phyloP scores from a whole-genome alignment of 2,329 filamentous ascomycete genomes.

The Lachnellula cervina region DNA sequence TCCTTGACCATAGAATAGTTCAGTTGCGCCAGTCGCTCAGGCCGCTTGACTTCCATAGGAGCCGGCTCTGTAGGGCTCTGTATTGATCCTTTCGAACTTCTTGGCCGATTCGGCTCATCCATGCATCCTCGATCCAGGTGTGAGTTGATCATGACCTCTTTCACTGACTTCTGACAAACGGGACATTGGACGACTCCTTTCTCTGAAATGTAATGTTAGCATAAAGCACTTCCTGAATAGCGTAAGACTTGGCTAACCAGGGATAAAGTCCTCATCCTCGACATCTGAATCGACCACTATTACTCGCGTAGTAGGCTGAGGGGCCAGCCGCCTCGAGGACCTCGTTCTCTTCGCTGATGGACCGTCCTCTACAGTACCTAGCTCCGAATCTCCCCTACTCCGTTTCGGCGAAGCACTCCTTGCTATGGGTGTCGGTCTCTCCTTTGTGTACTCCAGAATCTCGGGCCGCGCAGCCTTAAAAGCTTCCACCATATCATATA shows the following conservation, averaged over 20 bases:
- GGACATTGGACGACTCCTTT: slow-evolving; percentile 74
- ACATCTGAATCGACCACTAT: slow-evolving; percentile 28
- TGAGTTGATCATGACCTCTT: slow-evolving; percentile 67
- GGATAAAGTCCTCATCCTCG: slow-evolving; percentile 27
- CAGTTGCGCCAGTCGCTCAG: slow-evolving; percentile 59
- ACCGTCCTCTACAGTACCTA: slow-evolving; percentile 29
- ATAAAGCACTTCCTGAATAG: background rate
- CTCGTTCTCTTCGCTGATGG: slow-evolving; percentile 46
- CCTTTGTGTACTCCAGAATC: slow-evolving; percentile 60
- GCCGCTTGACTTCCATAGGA: slow-evolving; percentile 23
- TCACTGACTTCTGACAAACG: slow-evolving; percentile 72
- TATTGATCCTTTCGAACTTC: background rate
- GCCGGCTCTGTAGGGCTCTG: slow-evolving; percentile 4
- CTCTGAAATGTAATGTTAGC: slow-evolving; percentile 15
- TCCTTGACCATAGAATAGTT: slow-evolving; percentile 90
- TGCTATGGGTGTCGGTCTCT: slow-evolving; percentile 24
- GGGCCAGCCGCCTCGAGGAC: slow-evolving; percentile 45
- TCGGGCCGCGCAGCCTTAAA: slow-evolving; percentile 63
- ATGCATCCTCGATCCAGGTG: slow-evolving; percentile 61
- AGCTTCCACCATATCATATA: slow-evolving; percentile 78
- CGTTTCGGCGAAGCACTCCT: slow-evolving; percentile 44
- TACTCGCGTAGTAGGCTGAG: slow-evolving; percentile 32
- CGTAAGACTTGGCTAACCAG: slow-evolving; percentile 21
- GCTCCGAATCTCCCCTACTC: slow-evolving; percentile 36
- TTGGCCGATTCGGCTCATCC: slow-evolving; percentile 13